phyloP scores from a whole-genome alignment of 768 basidiomycete genomes.

The Naematelia aurantialba region DNA sequence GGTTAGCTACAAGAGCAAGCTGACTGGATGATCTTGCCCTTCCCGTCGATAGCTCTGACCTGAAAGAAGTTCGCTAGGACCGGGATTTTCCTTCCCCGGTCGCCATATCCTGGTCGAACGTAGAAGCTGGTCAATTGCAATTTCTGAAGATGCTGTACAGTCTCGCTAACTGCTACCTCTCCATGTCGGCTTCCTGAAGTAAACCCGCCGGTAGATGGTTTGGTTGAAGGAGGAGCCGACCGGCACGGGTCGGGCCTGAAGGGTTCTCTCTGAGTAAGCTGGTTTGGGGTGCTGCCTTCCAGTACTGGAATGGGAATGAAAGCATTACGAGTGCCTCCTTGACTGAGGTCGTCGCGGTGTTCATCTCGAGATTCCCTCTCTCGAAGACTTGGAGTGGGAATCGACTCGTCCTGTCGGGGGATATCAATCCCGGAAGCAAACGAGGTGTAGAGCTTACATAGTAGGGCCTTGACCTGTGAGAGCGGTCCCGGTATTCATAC shows the following conservation, averaged over 20 bases:
- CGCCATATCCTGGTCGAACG: conserved; percentile 37
- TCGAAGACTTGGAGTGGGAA: too few species aligned
- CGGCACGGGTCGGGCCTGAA: neutral
- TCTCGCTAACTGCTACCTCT: neutral
- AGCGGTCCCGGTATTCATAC: neutral
- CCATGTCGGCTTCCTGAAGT: neutral
- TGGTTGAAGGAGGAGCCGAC: neutral
- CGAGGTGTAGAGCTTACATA: neutral
- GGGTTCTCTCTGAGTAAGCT: neutral
- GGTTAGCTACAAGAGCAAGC: neutral
- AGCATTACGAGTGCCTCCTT: too few species aligned
- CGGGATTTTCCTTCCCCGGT: conserved; percentile 13
- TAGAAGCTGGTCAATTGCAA: conserved; percentile 27
- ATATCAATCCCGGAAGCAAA: too few species aligned
- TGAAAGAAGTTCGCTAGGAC: conserved; percentile 37
- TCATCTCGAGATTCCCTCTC: too few species aligned
- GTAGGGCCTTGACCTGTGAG: neutral
- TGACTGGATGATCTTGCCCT: conserved; percentile 33
- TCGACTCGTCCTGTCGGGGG: neutral
- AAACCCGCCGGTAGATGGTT: neutral
- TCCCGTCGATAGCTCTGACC: conserved; percentile 22
- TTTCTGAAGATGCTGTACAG: neutral
- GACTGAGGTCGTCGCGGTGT: too few species aligned
- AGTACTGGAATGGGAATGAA: too few species aligned
- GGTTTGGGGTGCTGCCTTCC: neutral